Percentiles rank a stretch among this genome's conserved stretches.
phyloP scores from a whole-genome alignment of 305 asterid species.

The Fraxinus latifolia region DNA sequence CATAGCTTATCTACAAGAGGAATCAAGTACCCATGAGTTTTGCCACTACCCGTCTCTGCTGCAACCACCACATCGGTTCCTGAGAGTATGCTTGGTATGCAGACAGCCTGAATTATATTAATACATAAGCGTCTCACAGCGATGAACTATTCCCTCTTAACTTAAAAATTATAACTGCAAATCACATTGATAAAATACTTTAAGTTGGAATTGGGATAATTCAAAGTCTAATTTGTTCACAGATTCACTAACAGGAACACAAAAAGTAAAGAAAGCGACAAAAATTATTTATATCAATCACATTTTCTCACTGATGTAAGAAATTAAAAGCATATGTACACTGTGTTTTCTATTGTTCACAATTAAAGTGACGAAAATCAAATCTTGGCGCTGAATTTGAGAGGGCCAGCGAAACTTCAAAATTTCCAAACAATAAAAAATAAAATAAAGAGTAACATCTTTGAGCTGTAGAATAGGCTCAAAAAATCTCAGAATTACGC shows the following conservation, averaged over 20 bases:
- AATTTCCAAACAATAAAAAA: neutral
- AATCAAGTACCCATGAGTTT: conserved; percentile 89
- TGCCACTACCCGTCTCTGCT: conserved; percentile 96
- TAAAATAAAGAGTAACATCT: neutral
- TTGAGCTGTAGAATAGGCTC: neutral
- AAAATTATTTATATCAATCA: neutral
- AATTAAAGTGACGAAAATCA: neutral
- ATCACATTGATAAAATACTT: conserved; percentile 6
- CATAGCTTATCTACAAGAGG: conserved; percentile 70
- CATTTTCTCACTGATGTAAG: neutral
- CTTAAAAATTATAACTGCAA: neutral
- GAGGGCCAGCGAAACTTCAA: neutral
- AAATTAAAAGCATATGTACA: neutral
- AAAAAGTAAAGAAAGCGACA: conserved; percentile 5
- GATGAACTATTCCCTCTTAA: conserved; percentile 6
- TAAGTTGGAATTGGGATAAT: neutral
- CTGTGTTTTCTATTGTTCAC: neutral
- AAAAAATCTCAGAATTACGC: conserved; percentile 2
- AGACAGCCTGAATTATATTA: conserved; percentile 59
- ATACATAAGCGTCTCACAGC: conserved; percentile 24
- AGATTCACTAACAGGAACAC: neutral
- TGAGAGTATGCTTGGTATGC: conserved; percentile 71
- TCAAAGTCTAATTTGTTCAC: neutral
- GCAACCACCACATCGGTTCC: conserved; percentile 89
- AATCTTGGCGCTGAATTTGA: neutral